Percentiles rank a stretch among this genome's conserved stretches.
These are phyloP conservation scores for Bidens hawaiensis DNA, from an alignment of 140 eudicot genomes.

Conservation along the genomic window DNA sequence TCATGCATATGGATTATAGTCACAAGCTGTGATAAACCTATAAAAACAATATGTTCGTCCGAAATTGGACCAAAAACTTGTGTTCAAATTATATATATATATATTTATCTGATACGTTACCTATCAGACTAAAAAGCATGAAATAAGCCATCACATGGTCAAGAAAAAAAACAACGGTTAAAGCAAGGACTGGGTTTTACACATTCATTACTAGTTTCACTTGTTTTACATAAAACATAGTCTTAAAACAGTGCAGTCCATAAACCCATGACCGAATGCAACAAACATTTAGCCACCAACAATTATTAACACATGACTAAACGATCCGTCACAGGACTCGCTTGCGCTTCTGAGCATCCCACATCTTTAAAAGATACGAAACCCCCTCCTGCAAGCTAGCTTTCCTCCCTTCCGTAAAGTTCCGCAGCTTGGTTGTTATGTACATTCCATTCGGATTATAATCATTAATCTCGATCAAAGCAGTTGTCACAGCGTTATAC, in stretches of 20 bases:
- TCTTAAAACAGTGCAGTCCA: not conserved
- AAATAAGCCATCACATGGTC: no score
- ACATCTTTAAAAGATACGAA: constrained; percentile 33
- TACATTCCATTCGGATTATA: constrained; percentile 58
- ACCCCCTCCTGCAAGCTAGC: constrained; percentile 45
- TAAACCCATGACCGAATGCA: not conserved
- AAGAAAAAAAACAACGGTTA: no score
- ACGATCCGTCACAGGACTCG: constrained; percentile 4
- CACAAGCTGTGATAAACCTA: no score
- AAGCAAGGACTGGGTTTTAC: no score
- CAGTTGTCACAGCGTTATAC: constrained; percentile 44
- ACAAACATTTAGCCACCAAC: not conserved
- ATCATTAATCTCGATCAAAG: constrained; percentile 49
- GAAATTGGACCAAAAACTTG: no score
- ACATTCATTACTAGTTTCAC: no score
- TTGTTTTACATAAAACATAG: not conserved
- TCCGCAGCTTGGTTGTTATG: constrained; percentile 48
- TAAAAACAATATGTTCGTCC: no score
- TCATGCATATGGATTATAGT: no score
- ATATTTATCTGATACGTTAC: no score
- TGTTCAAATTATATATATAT: no score
- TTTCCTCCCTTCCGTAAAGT: constrained; percentile 43
- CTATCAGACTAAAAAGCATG: no score
- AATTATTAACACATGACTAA: no score
- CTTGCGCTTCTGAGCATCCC: constrained; percentile 29